Percentiles rank a stretch among this genome's conserved stretches.
Conservation (phyloP, 73 alveolate genomes). For the Halteria grandinella region DNA sequence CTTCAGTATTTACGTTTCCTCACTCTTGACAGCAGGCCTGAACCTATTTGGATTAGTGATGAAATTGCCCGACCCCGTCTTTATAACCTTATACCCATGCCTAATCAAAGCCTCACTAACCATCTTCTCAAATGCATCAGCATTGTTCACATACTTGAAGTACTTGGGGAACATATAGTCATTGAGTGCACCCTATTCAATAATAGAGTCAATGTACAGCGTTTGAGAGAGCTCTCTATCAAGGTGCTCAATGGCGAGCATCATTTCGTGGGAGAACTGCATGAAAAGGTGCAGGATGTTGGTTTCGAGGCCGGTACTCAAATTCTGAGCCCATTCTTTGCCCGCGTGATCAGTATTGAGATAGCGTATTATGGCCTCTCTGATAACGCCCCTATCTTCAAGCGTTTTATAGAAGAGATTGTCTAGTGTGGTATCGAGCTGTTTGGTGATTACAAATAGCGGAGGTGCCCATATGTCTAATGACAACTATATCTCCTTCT, state of each 20-base stretch:
- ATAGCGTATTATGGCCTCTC: background rate
- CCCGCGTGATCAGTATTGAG: background rate
- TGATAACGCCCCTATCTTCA: slow-evolving; percentile 30
- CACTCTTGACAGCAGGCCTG: background rate
- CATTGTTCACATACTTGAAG: background rate
- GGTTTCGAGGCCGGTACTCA: too few relatives aligned
- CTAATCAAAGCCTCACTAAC: slow-evolving; percentile 11
- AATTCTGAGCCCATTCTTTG: background rate
- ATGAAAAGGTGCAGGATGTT: slow-evolving; percentile 13
- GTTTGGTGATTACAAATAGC: slow-evolving; percentile 25
- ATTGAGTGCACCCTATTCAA: slow-evolving; percentile 17
- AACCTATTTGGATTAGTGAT: background rate
- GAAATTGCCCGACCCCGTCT: slow-evolving; percentile 45
- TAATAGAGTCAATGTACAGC: background rate
- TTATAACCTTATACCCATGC: slow-evolving; percentile 22
- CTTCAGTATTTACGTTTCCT: background rate
- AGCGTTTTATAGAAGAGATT: slow-evolving; percentile 32
- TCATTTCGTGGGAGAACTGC: slow-evolving; percentile 35
- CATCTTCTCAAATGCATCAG: slow-evolving; percentile 10
- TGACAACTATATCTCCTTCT: background rate
- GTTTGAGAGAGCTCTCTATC: background rate
- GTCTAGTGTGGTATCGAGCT: slow-evolving; percentile 14
- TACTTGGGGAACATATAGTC: slow-evolving; percentile 19
- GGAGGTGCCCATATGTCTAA: slow-evolving; percentile 36
- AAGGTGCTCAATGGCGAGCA: slow-evolving; percentile 12